phyloP scores from a whole-genome alignment of 176 grass and related monocot genomes.

The Pontederia paniculata region DNA sequence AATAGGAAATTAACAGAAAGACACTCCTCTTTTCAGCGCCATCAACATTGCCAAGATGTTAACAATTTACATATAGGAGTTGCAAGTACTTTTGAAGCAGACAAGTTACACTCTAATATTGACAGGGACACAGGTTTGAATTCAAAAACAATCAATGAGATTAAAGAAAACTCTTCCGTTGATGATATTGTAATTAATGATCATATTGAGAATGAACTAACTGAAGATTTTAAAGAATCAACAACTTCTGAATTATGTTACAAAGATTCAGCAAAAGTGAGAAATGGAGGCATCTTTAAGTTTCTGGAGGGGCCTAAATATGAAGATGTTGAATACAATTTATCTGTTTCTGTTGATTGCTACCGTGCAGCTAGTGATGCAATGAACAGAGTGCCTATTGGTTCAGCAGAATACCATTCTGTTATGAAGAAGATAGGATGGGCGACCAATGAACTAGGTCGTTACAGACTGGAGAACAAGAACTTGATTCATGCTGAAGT shows the following conservation, averaged over 20 bases:
- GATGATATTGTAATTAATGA: constrained; percentile 16
- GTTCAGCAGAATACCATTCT: constrained; percentile 29
- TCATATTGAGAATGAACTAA: constrained; percentile 10
- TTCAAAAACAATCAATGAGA: neutral
- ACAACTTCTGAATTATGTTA: constrained; percentile 22
- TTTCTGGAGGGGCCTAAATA: constrained; percentile 71
- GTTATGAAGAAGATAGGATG: constrained; percentile 91
- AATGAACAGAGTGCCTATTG: constrained; percentile 25
- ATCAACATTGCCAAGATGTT: constrained; percentile 29
- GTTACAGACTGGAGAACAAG: constrained; percentile 63
- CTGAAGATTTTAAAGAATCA: constrained; percentile 13
- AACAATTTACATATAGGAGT: constrained; percentile 14
- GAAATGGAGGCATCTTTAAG: constrained; percentile 79
- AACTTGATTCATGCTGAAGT: constrained; percentile 51
- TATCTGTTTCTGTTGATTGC: constrained; percentile 62
- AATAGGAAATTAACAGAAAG: constrained; percentile 51
- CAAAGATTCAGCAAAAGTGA: constrained; percentile 33
- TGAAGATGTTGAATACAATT: constrained; percentile 69
- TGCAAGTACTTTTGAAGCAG: constrained; percentile 25
- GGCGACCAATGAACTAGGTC: constrained; percentile 89
- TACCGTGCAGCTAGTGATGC: constrained; percentile 49
- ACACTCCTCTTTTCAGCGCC: constrained; percentile 23
- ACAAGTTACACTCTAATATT: constrained; percentile 18
- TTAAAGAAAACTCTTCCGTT: constrained; percentile 15
- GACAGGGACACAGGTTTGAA: constrained; percentile 1